Evolutionary conservation across 352 stramenopile species (phyloP), one percentile per base, ranked within the genome.

Genomic region (Pythium brachiatum): DNA sequence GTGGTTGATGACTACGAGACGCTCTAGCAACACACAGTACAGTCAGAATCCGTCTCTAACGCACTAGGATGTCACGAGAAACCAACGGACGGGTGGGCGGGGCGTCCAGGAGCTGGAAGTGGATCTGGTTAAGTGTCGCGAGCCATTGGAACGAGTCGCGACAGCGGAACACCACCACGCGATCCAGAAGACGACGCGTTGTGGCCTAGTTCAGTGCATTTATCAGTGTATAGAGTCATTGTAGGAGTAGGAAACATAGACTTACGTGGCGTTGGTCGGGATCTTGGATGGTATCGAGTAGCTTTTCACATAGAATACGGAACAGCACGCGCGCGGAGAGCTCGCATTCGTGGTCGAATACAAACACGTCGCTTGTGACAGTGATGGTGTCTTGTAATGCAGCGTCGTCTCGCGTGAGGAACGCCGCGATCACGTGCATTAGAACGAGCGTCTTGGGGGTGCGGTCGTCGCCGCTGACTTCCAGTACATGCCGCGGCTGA

Each of bases 111-210:
- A 91, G 57, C 61, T 82, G 58, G 41, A 86, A 91, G 51, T 91
- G 82, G 27, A 91, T 57, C 25, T 89, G 73, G 57, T 88, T 91
- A 21, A 91, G 68, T 41, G 82, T 89, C 50, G 82, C 79, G 26
- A 91, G 76, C 76, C 79, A 86, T 64, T 91, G 79, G 60, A 86
- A 87, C 51, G 82, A 82, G 66, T 91, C 82, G 20, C 73, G 72
- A 53, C 82, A 91, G 43, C 65, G 65, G 54, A 73, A 88, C 1
- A 74, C 65, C 34, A 77, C 53, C 21, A 88, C 76, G 20, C 74
- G 68, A 15, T 55, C 58, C 43, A 87, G 34, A 4, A 65, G 23
- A 25, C 13, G 51, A 26, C 36, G 73, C 43, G 27, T 67, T 16
- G 11, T 16, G 44, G 50, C 29, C 57, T 64, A 15, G 5, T 12